phyloP scores from a whole-genome alignment of 1,284 basidiomycete species.

The Ceratobasidium theobromae region DNA sequence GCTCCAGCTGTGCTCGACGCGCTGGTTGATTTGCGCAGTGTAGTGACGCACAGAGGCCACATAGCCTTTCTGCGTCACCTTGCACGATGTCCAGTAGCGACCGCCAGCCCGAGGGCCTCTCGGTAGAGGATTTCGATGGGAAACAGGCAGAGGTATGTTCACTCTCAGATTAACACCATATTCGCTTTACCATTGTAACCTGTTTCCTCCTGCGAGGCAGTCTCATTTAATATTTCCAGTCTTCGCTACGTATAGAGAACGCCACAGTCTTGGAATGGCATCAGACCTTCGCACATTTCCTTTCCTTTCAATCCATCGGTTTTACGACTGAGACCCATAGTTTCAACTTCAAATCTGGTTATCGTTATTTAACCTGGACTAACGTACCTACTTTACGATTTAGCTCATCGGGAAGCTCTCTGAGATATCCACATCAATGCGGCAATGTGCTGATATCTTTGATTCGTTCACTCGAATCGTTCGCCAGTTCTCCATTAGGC shows the following conservation, averaged over 20 bases:
- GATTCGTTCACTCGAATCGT: slow-evolving; percentile 26
- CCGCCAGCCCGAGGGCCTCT: slow-evolving; percentile 10
- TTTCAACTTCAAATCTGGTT: slow-evolving; percentile 17
- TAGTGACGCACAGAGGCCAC: slow-evolving; percentile 24
- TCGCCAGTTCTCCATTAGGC: slow-evolving; percentile 9
- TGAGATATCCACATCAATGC: slow-evolving; percentile 26
- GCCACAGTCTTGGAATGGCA: slow-evolving; percentile 14
- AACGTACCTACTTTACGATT: not conserved
- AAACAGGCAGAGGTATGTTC: slow-evolving; percentile 18
- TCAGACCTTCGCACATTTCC: not conserved
- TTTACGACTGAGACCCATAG: not conserved
- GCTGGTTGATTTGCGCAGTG: slow-evolving; percentile 5
- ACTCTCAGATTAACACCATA: not conserved
- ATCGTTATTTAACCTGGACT: not conserved
- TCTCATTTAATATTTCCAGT: not conserved
- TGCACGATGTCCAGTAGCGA: slow-evolving; percentile 14
- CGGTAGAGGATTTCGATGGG: slow-evolving; percentile 17
- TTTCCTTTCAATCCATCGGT: slow-evolving; percentile 13
- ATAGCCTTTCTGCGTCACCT: slow-evolving; percentile 22
- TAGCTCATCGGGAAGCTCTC: slow-evolving; percentile 19
- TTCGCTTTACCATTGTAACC: slow-evolving; percentile 24
- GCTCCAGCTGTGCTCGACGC: slow-evolving; percentile 4
- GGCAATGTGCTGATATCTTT: slow-evolving; percentile 21
- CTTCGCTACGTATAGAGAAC: not conserved
- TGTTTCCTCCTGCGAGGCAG: slow-evolving; percentile 18